Conservation (phyloP, 2,329 filamentous ascomycete genomes). For the Aspergillus sp. region DNA sequence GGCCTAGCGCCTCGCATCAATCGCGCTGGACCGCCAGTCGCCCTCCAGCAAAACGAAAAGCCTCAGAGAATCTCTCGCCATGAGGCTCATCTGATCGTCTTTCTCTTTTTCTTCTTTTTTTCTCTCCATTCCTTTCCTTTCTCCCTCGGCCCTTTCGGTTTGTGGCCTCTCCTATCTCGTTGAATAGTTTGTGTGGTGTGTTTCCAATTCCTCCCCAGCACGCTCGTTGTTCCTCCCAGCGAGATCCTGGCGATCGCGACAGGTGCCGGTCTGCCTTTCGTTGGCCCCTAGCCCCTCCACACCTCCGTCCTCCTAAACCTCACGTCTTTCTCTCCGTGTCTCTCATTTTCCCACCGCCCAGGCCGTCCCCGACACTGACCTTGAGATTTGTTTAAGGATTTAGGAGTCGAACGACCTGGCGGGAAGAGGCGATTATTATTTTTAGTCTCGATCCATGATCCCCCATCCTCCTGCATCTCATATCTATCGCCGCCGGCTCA, state of each 20-base stretch:
- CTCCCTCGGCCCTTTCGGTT: constrained; percentile 1
- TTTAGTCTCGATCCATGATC: constrained; percentile 26
- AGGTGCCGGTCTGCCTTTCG: constrained; percentile 8
- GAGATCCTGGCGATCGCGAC: constrained; percentile 14
- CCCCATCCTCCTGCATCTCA: constrained; percentile 16
- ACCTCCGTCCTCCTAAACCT: constrained; percentile 21
- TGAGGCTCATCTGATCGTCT: constrained; percentile 2
- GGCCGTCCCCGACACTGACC: constrained; percentile 6
- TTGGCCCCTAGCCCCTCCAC: constrained; percentile 29
- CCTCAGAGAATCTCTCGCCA: constrained; percentile 10
- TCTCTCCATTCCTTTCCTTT: constrained; percentile 1
- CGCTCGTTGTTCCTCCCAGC: constrained; percentile 20
- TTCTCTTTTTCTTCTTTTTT: constrained; percentile 1
- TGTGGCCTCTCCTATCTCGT: neutral
- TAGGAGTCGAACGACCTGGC: constrained; percentile 19
- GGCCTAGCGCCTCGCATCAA: constrained; percentile 11
- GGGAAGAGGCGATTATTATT: constrained; percentile 17
- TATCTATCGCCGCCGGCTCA: constrained; percentile 22
- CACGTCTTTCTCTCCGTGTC: constrained; percentile 9
- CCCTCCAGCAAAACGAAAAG: constrained; percentile 5
- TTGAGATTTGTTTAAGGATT: neutral
- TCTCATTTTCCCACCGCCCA: constrained; percentile 7
- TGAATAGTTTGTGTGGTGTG: constrained; percentile 3
- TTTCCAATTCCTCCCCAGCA: constrained; percentile 18
- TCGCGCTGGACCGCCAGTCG: neutral